Base-by-base conservation (phyloP, 2,329 filamentous ascomycete species). In the Diaporthe humulicola region DNA sequence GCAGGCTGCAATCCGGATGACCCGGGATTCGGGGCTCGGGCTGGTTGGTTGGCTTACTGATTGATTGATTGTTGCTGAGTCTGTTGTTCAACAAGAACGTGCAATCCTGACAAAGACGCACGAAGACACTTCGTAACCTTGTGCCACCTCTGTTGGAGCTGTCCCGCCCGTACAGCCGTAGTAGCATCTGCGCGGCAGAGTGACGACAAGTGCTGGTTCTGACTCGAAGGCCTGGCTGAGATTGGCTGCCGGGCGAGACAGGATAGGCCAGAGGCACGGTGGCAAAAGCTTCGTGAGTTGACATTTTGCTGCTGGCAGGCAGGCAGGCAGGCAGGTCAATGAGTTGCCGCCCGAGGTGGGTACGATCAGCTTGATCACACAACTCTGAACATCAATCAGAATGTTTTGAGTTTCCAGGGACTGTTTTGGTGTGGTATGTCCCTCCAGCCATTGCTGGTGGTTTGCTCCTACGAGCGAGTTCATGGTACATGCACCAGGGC, bases 201-300 rank as follows among this genome's bases (percentile, higher is more conserved):
- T 60, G 70, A 52, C 58, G 66, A 42, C 66, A 30, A 28, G 45
- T 71, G 36, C 50, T 64, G 66, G 15, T 36, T 50, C 71, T 71
- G 71, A 75, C 71, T 75, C 71, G 71, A 15, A 71, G 48, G 10
- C 48, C 33, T 33, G 15, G 25, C 19, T 54, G 52, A 54, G 40
- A 75, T 71, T 75, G 74, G 74, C 71, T 60, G 58, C 22, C 45
- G 40, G 17, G 38, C 58, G 54, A 72, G 57, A 66, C 57, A 54
- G 45, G 58, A 60, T 50, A 57, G 58, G 42, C 45, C 33, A 40
- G 28, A 71, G 45, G 50, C 33, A 48, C 9, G 14, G 52, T 74
- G 72, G 54, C 72, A 61, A 70, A 73, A 61, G 54, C 52, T 70
- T 70, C 22, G 28, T n/a, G 64, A 69, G 33, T 40, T 69, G n/a